Percentiles rank a stretch among this genome's conserved stretches.
Evolutionary conservation across 176 grass and related monocot genomes (phyloP).

Genomic region (Bolboschoenus planiculmis): DNA sequence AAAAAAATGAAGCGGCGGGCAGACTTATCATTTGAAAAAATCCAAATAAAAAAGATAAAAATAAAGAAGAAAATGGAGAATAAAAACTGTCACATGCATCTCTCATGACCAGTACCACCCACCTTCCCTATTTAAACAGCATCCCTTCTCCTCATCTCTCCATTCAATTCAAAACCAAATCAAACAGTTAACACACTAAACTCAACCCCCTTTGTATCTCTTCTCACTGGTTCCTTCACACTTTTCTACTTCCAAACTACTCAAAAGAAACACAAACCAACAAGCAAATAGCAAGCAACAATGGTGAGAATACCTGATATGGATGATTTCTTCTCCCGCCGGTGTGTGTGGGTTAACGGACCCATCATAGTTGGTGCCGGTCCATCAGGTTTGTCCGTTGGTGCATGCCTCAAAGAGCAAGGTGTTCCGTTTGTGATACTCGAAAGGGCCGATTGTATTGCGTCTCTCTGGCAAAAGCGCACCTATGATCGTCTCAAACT

Average conservation of each 20-base stretch:
- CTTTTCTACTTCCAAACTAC: constrained; percentile 16
- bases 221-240: not conserved
- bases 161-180: constrained; percentile 26
- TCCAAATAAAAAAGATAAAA: not conserved
- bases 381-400: constrained; percentile 56
- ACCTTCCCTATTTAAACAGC: constrained; percentile 49
- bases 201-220: not conserved
- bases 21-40: constrained; percentile 15
- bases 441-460: constrained; percentile 64
- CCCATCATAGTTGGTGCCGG: constrained; percentile 85
- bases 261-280: not conserved
- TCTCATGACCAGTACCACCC: constrained; percentile 5
- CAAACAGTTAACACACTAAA: constrained; percentile 9
- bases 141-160: not conserved
- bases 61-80: not conserved
- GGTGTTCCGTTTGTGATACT: constrained; percentile 63
- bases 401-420: constrained; percentile 49
- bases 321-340: constrained; percentile 34
- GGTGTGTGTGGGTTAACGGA: constrained; percentile 51
- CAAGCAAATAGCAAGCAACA: not conserved
- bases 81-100: constrained; percentile 17
- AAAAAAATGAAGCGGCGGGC: constrained; percentile 10
- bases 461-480: constrained; percentile 64
- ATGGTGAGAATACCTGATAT: constrained; percentile 40
- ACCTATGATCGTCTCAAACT: constrained; percentile 83